Conservation (phyloP, 2,329 filamentous ascomycete genomes). For the Hypoxylon sp. region DNA sequence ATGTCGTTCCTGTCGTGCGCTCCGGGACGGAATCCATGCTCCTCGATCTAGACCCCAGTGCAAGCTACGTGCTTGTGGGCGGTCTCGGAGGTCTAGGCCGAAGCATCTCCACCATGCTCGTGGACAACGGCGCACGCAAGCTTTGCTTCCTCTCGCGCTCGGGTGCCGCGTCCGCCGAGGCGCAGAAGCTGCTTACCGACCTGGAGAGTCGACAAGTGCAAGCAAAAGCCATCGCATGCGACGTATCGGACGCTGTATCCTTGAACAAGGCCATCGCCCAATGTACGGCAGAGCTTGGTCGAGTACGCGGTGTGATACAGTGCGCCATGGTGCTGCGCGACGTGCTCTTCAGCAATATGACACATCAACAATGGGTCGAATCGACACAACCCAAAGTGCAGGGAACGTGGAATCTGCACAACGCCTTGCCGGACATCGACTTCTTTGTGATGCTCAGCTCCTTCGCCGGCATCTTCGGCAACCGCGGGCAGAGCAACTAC, state of each 20-base stretch:
- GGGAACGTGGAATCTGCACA: slow-evolving; percentile 54
- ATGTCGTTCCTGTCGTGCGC: background rate
- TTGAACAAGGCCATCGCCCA: background rate
- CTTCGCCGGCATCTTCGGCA: slow-evolving; percentile 47
- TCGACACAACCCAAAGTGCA: slow-evolving; percentile 57
- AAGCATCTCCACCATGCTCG: background rate
- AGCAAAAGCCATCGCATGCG: background rate
- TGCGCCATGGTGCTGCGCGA: slow-evolving; percentile 32
- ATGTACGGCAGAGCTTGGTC: background rate
- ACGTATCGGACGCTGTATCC: background rate
- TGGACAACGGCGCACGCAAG: slow-evolving; percentile 4
- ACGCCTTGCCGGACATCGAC: slow-evolving; percentile 46
- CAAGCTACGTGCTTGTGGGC: slow-evolving; percentile 6
- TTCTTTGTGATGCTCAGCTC: slow-evolving; percentile 51
- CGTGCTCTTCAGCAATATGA: slow-evolving; percentile 46
- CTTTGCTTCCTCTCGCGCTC: slow-evolving; percentile 2
- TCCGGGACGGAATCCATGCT: slow-evolving; percentile 1
- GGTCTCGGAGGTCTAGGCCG: background rate
- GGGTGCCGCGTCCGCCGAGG: background rate
- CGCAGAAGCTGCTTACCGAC: background rate
- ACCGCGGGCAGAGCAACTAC: slow-evolving; percentile 53
- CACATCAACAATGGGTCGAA: slow-evolving; percentile 44
- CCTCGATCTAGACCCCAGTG: background rate
- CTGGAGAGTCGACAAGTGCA: background rate
- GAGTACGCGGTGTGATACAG: background rate